Conservation (phyloP, 2,329 filamentous ascomycete species). For the Gyromitra esculenta region DNA sequence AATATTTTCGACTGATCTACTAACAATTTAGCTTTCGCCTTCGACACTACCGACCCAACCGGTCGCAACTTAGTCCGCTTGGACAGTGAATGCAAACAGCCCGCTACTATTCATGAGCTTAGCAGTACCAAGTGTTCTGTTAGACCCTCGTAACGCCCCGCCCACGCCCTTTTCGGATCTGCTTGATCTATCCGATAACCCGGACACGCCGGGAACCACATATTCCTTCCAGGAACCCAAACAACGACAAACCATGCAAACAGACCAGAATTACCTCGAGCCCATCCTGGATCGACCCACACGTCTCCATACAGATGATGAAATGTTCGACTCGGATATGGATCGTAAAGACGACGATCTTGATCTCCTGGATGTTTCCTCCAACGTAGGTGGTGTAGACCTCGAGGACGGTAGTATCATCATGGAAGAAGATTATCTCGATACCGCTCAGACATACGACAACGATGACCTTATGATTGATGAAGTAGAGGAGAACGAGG, state of each 20-base stretch:
- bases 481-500: constrained; percentile 46
- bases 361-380: constrained; percentile 54
- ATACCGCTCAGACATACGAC: constrained; percentile 42
- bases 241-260: constrained; percentile 48
- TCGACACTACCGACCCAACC: constrained; percentile 17
- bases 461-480: constrained; percentile 55
- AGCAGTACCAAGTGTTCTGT: constrained; percentile 27
- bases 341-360: constrained; percentile 53
- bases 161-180: constrained; percentile 38
- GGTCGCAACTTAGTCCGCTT: neutral
- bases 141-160: constrained; percentile 30
- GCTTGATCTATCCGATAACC: constrained; percentile 49
- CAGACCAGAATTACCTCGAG: constrained; percentile 46
- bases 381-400: constrained; percentile 43
- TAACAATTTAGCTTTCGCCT: constrained; percentile 46
- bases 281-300: constrained; percentile 39
- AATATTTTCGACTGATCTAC: constrained; percentile 42
- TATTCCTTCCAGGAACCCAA: constrained; percentile 51
- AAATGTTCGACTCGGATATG: constrained; percentile 54
- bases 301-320: constrained; percentile 51
- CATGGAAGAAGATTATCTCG: constrained; percentile 52
- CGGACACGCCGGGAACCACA: constrained; percentile 50
- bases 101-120: constrained; percentile 42
- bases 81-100: constrained; percentile 13
- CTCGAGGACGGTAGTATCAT: constrained; percentile 47